A percentile compares a stretch with the other conserved stretches of the same genome.
Conservation (phyloP, 495 filamentous ascomycete species). For the Penicillium longicatenatum region DNA sequence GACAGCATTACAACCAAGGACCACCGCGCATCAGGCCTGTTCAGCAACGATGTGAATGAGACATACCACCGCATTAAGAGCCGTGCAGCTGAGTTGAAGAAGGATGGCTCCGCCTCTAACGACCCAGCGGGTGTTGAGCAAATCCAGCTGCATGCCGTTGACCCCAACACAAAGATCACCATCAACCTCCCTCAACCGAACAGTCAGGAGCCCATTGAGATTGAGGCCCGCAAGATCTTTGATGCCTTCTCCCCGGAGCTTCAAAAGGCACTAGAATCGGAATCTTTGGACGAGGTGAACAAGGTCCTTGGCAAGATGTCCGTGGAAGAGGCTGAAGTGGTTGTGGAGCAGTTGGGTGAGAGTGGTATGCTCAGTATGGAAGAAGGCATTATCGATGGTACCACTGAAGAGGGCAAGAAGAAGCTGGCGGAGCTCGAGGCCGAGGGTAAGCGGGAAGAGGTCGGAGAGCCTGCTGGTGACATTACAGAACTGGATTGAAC, state of each 20-base stretch:
- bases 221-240: conserved; percentile 72
- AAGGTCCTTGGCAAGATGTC: conserved; percentile 93
- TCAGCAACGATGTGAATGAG: conserved; percentile 86
- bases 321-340: conserved; percentile 87
- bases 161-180: conserved; percentile 89
- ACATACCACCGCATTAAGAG: conserved; percentile 82
- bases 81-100: conserved; percentile 73
- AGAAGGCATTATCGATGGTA: conserved; percentile 91
- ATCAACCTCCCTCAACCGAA: conserved; percentile 69
- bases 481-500: conserved; percentile 45
- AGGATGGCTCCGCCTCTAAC: conserved; percentile 64
- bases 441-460: conserved; percentile 36
- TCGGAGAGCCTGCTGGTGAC: conserved; percentile 45
- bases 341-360: conserved; percentile 82
- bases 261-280: conserved; percentile 77
- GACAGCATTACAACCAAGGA: conserved; percentile 80
- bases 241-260: conserved; percentile 80
- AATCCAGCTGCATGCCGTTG: conserved; percentile 95
- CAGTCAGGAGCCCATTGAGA: conserved; percentile 65
- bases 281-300: conserved; percentile 91
- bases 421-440: conserved; percentile 78
- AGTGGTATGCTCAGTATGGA: conserved; percentile 91
- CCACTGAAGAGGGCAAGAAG: conserved; percentile 85
- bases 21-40: conserved; percentile 90
- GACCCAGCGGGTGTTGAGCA: conserved; percentile 82